Base-by-base conservation (phyloP, 1,284 basidiomycete species). In the Malassezia brasiliensis region DNA sequence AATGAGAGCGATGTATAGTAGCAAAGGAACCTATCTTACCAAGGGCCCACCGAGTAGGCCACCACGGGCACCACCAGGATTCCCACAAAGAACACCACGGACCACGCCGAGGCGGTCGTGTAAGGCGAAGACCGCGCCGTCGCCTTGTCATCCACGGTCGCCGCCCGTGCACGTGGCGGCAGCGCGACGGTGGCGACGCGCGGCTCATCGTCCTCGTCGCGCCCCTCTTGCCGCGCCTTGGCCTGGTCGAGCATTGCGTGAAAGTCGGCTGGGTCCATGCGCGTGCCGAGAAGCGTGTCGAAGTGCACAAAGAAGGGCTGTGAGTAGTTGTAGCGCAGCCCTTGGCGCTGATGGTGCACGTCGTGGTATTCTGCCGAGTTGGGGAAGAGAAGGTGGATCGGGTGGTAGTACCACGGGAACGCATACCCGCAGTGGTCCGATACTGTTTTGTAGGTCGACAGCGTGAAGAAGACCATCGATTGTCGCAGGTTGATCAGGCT, bases 321-420 rank as follows among this genome's bases (percentile, higher is more conserved):
- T 17, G 88, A 83, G 74, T 93, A 99, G 76, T 98, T 98, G 55
- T 84, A 86, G 77, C 96, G 94, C 77, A 96, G 88, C 3, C 94
- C 93, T 65, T 89, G 85, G 56, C 81, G 78, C 83, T 91, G 71
- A 76, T 96, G 93, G 75, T 98, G 93, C 59, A 98, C 94, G 76
- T 96, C 93, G 76, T 96, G 93, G 76, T 96, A 99, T 75, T 94
- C 89, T 2, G 90, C 87, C 72, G 89, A 94, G 76, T 99, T 99
- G n/a, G 81, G 79, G 59, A 86, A 88, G 53, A 96, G 68, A 65
- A 88, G 72, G 75, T 96, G 91, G 44, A 91, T 78, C 7, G 76
- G 76, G 47, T 76, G 75, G 42, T 67, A 88, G 72, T 94, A 91
- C 77, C 85, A 90, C 50, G 89, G 89, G 20, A 96, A 77, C 25